phyloP scores from a whole-genome alignment of 2,329 filamentous ascomycete species.

The Calonectria pteridis region DNA sequence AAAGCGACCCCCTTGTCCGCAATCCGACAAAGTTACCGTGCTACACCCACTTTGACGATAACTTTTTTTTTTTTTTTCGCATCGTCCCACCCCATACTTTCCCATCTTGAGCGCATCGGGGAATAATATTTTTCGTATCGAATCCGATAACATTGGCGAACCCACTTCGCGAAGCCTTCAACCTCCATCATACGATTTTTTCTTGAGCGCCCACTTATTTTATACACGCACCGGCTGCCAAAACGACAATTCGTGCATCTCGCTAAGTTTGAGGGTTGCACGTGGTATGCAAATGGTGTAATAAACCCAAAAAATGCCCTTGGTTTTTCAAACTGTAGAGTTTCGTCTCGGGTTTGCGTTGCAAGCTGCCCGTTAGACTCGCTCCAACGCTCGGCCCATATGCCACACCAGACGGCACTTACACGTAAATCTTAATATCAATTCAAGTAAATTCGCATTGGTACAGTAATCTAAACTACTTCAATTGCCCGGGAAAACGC shows the following conservation, averaged over 20 bases:
- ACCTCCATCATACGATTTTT: background rate
- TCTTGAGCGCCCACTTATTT: background rate
- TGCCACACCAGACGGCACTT: background rate
- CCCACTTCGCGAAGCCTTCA: background rate
- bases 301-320: background rate
- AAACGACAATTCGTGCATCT: background rate
- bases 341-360: background rate
- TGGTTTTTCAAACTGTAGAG: background rate
- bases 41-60: background rate
- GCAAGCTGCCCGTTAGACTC: background rate
- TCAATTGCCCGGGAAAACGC: background rate
- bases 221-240: background rate
- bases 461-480: background rate
- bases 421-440: background rate
- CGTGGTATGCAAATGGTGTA: background rate
- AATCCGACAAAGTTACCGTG: background rate
- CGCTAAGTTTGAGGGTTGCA: background rate
- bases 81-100: background rate
- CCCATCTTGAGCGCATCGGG: background rate
- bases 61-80: background rate
- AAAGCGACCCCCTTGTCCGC: background rate
- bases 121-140: background rate
- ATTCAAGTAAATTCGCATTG: too few species aligned
- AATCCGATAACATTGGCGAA: background rate
- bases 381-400: background rate